Evolutionary conservation across 2,329 filamentous ascomycete species (phyloP).

Genomic region (Penicillium sp.): DNA sequence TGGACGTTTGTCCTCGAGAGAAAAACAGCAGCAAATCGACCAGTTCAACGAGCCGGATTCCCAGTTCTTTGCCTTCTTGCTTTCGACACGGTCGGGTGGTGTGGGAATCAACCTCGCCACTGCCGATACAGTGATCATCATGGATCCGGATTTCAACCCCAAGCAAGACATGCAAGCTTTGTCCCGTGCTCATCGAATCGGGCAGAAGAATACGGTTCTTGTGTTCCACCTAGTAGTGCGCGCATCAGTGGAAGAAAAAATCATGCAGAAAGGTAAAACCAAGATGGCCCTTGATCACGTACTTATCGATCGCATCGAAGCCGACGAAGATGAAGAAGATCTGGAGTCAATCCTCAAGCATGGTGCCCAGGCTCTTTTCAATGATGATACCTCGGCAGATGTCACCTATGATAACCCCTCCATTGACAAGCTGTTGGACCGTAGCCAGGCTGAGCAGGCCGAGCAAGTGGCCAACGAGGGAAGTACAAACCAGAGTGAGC

Average conservation of each 20-base stretch:
- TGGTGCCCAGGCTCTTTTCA: constrained; percentile 82
- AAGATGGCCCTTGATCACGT: constrained; percentile 96
- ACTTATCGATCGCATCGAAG: constrained; percentile 86
- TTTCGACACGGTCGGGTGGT: constrained; percentile 91
- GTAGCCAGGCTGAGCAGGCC: constrained; percentile 74
- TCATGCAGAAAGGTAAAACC: constrained; percentile 90
- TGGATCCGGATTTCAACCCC: constrained; percentile 96
- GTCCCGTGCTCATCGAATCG: constrained; percentile 91
- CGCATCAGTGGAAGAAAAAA: constrained; percentile 86
- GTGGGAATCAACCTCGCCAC: constrained; percentile 97
- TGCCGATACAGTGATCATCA: constrained; percentile 95
- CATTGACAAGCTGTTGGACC: constrained; percentile 88
- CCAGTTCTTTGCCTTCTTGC: constrained; percentile 79
- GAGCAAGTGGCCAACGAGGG: constrained; percentile 51
- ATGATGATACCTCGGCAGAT: constrained; percentile 65
- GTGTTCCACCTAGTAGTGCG: constrained; percentile 94
- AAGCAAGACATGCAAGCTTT: constrained; percentile 97
- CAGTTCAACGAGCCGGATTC: constrained; percentile 86
- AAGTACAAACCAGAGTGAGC: constrained; percentile 46
- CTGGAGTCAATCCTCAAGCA: constrained; percentile 84
- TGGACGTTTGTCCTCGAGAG: constrained; percentile 72
- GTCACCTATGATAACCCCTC: constrained; percentile 78
- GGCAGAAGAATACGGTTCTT: constrained; percentile 91
- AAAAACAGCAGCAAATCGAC: constrained; percentile 94
- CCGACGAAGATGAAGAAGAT: constrained; percentile 76